These are phyloP conservation scores for Cercophora scortea DNA, from an alignment of 495 filamentous ascomycete species.

Conservation along the genomic window DNA sequence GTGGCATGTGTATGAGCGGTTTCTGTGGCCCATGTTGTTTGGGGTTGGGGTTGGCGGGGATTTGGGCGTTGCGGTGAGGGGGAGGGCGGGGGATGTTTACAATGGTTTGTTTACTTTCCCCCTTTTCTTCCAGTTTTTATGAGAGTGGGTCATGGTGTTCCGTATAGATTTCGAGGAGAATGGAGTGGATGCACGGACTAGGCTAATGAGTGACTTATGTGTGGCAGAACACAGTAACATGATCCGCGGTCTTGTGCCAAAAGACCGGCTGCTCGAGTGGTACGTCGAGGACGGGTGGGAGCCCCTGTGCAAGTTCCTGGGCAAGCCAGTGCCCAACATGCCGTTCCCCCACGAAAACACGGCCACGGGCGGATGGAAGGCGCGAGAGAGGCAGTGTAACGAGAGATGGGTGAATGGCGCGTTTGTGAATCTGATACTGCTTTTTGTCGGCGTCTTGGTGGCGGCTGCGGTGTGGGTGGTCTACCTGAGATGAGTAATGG, in stretches of 20 bases:
- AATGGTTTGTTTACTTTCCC: not conserved
- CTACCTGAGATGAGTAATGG: not conserved
- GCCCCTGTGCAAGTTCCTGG: slow-evolving; percentile 41
- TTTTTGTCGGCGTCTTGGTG: not conserved
- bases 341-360: slow-evolving; percentile 34
- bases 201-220: not conserved
- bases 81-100: slow-evolving; percentile 16
- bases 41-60: slow-evolving; percentile 13
- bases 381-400: slow-evolving; percentile 20
- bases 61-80: slow-evolving; percentile 10
- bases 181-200: not conserved
- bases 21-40: slow-evolving; percentile 20
- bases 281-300: slow-evolving; percentile 42
- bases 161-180: not conserved
- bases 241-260: slow-evolving; percentile 30
- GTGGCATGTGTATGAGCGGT: slow-evolving; percentile 20
- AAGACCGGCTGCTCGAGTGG: slow-evolving; percentile 38
- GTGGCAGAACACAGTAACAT: slow-evolving; percentile 17
- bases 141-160: not conserved
- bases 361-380: slow-evolving; percentile 15
- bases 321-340: slow-evolving; percentile 31
- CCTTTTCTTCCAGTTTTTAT: not conserved
- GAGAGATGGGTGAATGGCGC: slow-evolving; percentile 20
- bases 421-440: slow-evolving; percentile 17
- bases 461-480: not conserved